Base-by-base conservation (phyloP, 2,329 filamentous ascomycete genomes). In the Ophiosphaerella narmari region DNA sequence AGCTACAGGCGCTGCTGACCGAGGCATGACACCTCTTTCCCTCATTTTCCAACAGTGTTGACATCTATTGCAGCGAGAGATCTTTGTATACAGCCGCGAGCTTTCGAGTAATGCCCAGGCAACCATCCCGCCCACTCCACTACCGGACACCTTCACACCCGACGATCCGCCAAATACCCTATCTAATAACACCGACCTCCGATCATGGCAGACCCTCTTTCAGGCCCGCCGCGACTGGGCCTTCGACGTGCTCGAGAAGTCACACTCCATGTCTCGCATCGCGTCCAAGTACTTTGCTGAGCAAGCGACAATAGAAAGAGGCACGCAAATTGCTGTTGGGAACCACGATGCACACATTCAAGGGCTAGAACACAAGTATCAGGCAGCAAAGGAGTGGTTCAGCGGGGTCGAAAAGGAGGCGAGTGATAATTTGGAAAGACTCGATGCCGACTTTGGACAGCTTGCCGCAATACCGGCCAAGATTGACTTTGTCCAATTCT, bases 201-300 rank as follows among this genome's bases (percentile, higher is more conserved):
- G 87, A 65, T 87, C 91, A 83, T 99, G 94, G 93, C 89, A 91
- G 70, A 84, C 86, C 38, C 80, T 97, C 18, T 97, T 94, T 78
- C 88, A 87, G 71, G 82, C 86, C 50, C 86, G 94, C 51, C 85
- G 87, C 63, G 81, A 82, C 60, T 99, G 94, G 94, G 89, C 91
- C 0, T 76, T 86, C 45, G 80, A 80, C 34, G 76, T 95, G 31
- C 81, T 88, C 6, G 84, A 87, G 23, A 86, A 87, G 59, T 93
- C 90, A 62, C 79, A 79, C 42, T 77, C 77, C 42, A 87, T 91
- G 77, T 84, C 86, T 43, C 77, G 79, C 44, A 75, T 80, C 54
- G 81, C 86, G 16, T 80, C 84, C 63, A 81, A 86, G 48, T 82
- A 89, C 58, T 88, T 90, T 66, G 78, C 80, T 44, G 88, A 92